Evolutionary conservation across 2,329 filamentous ascomycete species (phyloP).

Genomic region (Ceratocystis papillata): DNA sequence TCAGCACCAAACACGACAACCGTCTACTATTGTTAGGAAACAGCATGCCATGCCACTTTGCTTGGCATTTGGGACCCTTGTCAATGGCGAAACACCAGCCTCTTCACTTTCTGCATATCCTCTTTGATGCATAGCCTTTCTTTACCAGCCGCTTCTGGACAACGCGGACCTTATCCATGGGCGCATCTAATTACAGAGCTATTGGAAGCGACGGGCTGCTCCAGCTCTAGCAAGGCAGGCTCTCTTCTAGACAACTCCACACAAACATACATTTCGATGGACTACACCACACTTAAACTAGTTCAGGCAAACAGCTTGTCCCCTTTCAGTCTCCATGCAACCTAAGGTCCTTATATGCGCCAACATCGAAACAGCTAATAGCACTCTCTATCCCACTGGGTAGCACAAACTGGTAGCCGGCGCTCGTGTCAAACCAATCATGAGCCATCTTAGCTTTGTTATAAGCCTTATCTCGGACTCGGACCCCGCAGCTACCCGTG

Average conservation of each 20-base stretch:
- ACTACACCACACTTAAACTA: too few species aligned
- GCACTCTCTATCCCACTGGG: too few species aligned
- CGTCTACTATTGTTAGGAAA: not conserved
- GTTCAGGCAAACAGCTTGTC: too few species aligned
- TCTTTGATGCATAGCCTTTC: not conserved
- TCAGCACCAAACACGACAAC: not conserved
- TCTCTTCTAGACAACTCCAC: too few species aligned
- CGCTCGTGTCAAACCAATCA: not conserved
- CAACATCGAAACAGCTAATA: too few species aligned
- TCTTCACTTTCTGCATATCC: not conserved
- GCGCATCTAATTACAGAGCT: not conserved
- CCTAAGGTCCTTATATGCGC: too few species aligned
- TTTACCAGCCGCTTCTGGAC: not conserved
- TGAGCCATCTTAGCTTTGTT: not conserved
- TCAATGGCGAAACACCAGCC: constrained; percentile 1
- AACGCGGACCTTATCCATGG: too few species aligned
- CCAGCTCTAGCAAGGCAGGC: too few species aligned
- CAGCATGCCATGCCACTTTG: constrained; percentile 1
- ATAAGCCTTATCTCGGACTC: not conserved
- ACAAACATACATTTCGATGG: too few species aligned
- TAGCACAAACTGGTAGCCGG: too few species aligned
- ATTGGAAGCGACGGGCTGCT: not conserved
- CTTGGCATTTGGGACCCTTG: not conserved
- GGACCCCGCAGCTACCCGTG: not conserved
- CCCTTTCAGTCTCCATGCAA: too few species aligned